Evolutionary conservation across 2,329 filamentous ascomycete genomes (phyloP).

Genomic region (Aspergillus proliferans): DNA sequence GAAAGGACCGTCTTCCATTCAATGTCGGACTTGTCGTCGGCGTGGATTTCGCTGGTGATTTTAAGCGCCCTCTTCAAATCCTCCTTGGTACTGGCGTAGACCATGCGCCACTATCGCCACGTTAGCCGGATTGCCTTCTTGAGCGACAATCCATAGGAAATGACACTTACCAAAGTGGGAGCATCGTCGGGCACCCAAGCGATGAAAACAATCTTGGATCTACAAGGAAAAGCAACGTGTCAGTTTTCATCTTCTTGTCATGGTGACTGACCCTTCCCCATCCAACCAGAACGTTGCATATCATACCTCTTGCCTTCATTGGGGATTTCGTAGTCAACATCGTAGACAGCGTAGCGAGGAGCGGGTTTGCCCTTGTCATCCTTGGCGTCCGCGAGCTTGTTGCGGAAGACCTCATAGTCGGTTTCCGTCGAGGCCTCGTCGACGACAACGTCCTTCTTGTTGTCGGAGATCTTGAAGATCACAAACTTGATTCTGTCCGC

Average conservation of each 20-base stretch:
- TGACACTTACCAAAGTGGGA: conserved; percentile 33
- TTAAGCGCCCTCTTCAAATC: conserved; percentile 45
- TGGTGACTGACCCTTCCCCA: neutral
- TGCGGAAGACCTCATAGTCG: conserved; percentile 45
- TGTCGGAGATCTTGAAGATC: conserved; percentile 48
- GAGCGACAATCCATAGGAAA: neutral
- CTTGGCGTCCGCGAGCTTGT: conserved; percentile 38
- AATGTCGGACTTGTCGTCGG: conserved; percentile 37
- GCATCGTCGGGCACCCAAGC: conserved; percentile 41
- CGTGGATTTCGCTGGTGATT: conserved; percentile 35
- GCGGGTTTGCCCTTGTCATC: conserved; percentile 39
- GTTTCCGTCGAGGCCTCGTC: conserved; percentile 39
- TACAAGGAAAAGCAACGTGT: conserved; percentile 16
- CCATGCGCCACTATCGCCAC: conserved; percentile 39
- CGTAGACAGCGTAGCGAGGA: conserved; percentile 46
- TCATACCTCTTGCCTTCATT: conserved; percentile 45
- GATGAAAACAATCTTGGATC: conserved; percentile 49
- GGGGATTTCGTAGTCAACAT: conserved; percentile 45
- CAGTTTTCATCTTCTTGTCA: conserved; percentile 4
- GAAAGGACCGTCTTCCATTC: conserved; percentile 36
- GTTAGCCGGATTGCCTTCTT: conserved; percentile 7
- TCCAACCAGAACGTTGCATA: neutral
- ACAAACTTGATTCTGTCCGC: conserved; percentile 40
- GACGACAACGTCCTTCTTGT: conserved; percentile 46
- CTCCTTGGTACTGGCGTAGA: conserved; percentile 46